Evolutionary conservation across 164 flowering plant species (phyloP).

Genomic region (Piper longum): DNA sequence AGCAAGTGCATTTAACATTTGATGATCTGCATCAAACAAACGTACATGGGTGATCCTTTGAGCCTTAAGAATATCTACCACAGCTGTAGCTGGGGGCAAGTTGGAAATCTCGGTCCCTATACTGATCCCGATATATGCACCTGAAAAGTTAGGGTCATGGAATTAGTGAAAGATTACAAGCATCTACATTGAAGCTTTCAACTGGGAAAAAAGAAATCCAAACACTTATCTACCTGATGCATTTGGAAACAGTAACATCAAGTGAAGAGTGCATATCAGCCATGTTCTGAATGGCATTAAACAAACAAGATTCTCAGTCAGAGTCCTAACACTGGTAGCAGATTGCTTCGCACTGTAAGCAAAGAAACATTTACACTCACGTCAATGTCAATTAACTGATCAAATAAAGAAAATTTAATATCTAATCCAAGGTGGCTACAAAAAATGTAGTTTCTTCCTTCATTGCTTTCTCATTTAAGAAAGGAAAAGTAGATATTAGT

Average conservation of each 20-base stretch:
- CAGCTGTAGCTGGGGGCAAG: conserved; percentile 38
- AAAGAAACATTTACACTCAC: neutral
- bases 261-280: conserved; percentile 22
- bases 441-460: too few relatives aligned
- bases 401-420: too few relatives aligned
- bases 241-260: conserved; percentile 13
- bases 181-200: neutral
- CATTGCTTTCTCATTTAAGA: too few relatives aligned
- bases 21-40: conserved; percentile 49
- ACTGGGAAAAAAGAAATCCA: neutral
- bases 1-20: conserved; percentile 54
- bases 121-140: conserved; percentile 61
- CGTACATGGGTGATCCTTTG: conserved; percentile 57
- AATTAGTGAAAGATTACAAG: neutral
- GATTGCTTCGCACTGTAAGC: neutral
- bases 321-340: neutral
- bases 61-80: conserved; percentile 42
- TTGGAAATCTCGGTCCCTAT: conserved; percentile 45
- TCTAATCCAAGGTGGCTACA: too few relatives aligned
- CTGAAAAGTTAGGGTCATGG: conserved; percentile 14
- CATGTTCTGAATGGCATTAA: conserved; percentile 28
- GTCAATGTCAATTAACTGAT: neutral
- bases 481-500: too few relatives aligned
- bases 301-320: conserved; percentile 10
- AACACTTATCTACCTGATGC: conserved; percentile 22